These are phyloP conservation scores for Mallotus repandus DNA, from an alignment of 441 rosid genomes.

Conservation along the genomic window DNA sequence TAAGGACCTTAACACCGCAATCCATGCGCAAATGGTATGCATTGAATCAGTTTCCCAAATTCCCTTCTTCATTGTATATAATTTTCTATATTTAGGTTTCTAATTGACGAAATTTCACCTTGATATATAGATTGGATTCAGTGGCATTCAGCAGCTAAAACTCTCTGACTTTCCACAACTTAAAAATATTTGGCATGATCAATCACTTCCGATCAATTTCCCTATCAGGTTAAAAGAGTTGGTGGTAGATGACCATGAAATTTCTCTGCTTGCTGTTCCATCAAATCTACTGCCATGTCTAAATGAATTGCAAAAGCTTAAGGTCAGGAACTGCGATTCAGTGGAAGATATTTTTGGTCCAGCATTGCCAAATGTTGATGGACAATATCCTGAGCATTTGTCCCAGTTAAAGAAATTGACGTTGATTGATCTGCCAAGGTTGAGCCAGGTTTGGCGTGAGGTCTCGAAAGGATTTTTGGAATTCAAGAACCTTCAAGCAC, in stretches of 20 bases:
- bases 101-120: no score
- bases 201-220: conserved; percentile 3
- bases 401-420: conserved; percentile 6
- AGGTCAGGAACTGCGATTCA: conserved; percentile 6
- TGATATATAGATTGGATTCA: conserved; percentile 10
- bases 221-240: not conserved
- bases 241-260: conserved; percentile 10
- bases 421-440: conserved; percentile 17
- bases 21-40: not conserved
- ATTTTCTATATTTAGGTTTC: no score
- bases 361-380: no score
- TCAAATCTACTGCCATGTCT: not conserved
- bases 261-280: not conserved
- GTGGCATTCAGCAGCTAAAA: not conserved
- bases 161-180: conserved; percentile 15
- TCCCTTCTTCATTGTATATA: no score
- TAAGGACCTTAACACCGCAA: conserved; percentile 7
- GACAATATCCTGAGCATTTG: not conserved
- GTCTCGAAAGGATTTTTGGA: not conserved
- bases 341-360: no score
- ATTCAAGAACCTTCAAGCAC: conserved; percentile 9
- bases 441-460: conserved; percentile 4
- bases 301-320: conserved; percentile 1
- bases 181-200: conserved; percentile 7
- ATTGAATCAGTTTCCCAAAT: no score